Evolutionary conservation across 75 land plant species (phyloP), one percentile per base, ranked within the genome.

Genomic region (Gnetum montanum): DNA sequence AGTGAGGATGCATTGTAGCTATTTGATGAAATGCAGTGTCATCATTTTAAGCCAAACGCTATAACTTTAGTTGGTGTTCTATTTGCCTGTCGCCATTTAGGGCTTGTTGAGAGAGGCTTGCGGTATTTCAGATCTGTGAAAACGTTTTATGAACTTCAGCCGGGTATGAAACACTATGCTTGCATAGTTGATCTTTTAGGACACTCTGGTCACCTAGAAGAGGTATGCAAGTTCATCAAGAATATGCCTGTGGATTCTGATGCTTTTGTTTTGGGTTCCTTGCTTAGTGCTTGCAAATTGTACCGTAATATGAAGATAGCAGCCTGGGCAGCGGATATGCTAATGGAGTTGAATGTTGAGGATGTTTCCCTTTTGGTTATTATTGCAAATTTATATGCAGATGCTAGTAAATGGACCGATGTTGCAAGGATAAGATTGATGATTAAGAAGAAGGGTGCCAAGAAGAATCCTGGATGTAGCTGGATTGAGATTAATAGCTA

Each of bases 171-270:
- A 58, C 84, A 80, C 41, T 80, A 72, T 49, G 72, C 65, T 11
- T 76, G 77, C 31, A 76, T 84, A 73, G 88, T 76, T 34, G 80
- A 84, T 57, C 61, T 80, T 36, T 71, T 84, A 16, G 58, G 77
- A 26, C 79, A 83, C 20, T 58, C 73, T 31, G 88, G 88, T 2
- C 43, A 40, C 15, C 45, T 81, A 6, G n/a, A 75, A 11, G 46
- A 65, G 46, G 84, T 76, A 28, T 61, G 62, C 53, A 62, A 81
- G 13, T 63, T 75, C 28, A 43, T 75, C 2, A 58, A 13, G 1
- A 19, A 69, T 22, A 75, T 81, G 79, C 73, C 65, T 15, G 24
- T 68, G 13, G 6, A 67, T 4, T 65, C 73, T 1, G 64, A 41
- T 57, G 69, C 38, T 7, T 29, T 69, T 7, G 52, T 73, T 38